Conservation (phyloP, 495 filamentous ascomycete species). For the Hypoxylon lienhwacheense region DNA sequence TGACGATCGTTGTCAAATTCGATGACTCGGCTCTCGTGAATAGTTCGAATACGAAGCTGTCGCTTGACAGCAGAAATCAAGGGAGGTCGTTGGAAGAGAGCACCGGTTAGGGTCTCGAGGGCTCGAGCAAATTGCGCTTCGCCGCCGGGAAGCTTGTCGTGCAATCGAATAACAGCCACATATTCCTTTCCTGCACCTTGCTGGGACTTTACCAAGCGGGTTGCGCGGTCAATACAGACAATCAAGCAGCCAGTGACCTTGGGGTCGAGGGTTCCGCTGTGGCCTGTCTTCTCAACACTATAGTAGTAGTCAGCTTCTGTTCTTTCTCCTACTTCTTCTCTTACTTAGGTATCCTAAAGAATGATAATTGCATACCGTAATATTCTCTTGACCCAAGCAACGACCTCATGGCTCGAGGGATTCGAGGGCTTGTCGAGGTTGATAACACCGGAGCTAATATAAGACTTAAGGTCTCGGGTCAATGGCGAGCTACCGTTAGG, state of each 20-base stretch:
- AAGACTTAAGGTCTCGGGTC: slow-evolving; percentile 91
- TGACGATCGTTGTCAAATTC: slow-evolving; percentile 98
- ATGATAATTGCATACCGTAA: slow-evolving; percentile 62
- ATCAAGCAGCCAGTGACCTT: slow-evolving; percentile 80
- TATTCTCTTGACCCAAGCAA: slow-evolving; percentile 98
- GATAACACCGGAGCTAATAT: slow-evolving; percentile 94
- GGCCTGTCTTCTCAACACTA: slow-evolving; percentile 94
- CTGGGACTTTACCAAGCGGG: slow-evolving; percentile 95
- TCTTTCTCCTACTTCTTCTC: neutral
- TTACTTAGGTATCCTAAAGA: neutral
- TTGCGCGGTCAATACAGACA: slow-evolving; percentile 93
- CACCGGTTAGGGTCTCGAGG: slow-evolving; percentile 91
- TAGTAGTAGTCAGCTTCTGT: slow-evolving; percentile 28
- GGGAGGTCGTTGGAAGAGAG: slow-evolving; percentile 94
- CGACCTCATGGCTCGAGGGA: slow-evolving; percentile 96
- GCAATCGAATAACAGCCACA: slow-evolving; percentile 68
- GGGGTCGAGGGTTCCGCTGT: slow-evolving; percentile 95
- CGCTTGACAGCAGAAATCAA: slow-evolving; percentile 98
- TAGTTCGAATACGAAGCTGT: slow-evolving; percentile 94
- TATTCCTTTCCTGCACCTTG: slow-evolving; percentile 90
- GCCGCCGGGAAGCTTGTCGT: slow-evolving; percentile 88
- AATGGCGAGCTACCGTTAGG: slow-evolving; percentile 82
- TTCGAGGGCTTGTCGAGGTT: slow-evolving; percentile 98
- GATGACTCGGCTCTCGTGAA: slow-evolving; percentile 90
- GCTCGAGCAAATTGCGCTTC: slow-evolving; percentile 87